A percentile compares a stretch with the other conserved stretches of the same genome.
These are phyloP conservation scores for Boletales sp. DNA, from an alignment of 768 basidiomycete genomes.

Conservation along the genomic window DNA sequence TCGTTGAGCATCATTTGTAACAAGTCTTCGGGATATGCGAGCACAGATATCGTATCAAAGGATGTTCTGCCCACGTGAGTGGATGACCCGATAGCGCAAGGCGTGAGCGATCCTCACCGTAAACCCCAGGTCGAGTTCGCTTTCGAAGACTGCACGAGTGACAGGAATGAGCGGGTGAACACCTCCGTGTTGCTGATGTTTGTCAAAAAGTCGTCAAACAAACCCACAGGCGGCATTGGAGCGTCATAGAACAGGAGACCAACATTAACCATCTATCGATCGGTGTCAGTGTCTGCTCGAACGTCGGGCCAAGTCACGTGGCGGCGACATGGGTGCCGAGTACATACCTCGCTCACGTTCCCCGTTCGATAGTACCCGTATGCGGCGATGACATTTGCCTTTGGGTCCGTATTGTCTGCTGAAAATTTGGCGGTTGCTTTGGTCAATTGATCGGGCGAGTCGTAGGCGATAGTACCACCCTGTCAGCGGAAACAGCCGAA, in stretches of 20 bases:
- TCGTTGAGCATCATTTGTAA: conserved; percentile 17
- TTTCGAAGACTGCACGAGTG: conserved; percentile 22
- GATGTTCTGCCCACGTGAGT: conserved; percentile 12
- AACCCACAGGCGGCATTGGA: conserved; percentile 26
- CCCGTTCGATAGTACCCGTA: conserved; percentile 32
- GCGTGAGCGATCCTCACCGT: conserved; percentile 18
- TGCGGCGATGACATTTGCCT: conserved; percentile 39
- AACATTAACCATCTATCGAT: conserved; percentile 13
- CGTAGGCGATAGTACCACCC: conserved; percentile 46
- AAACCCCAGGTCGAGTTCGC: conserved; percentile 16
- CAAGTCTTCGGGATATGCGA: conserved; percentile 15
- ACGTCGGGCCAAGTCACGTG: neutral
- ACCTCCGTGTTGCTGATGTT: conserved; percentile 6
- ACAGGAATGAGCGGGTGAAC: conserved; percentile 22
- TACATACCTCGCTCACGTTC: conserved; percentile 31
- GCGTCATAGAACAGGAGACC: conserved; percentile 56
- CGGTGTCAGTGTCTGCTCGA: neutral
- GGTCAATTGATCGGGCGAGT: conserved; percentile 17
- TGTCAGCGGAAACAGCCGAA: conserved; percentile 18
- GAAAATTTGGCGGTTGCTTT: conserved; percentile 23
- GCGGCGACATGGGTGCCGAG: neutral
- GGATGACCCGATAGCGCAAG: neutral
- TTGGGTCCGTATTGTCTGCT: conserved; percentile 21
- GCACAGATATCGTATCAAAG: conserved; percentile 25
- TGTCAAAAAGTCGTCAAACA: conserved; percentile 31